A percentile compares a stretch with the other conserved stretches of the same genome.
Conservation (phyloP, 306 rosid genomes). For the Astragalus membranaceus region DNA sequence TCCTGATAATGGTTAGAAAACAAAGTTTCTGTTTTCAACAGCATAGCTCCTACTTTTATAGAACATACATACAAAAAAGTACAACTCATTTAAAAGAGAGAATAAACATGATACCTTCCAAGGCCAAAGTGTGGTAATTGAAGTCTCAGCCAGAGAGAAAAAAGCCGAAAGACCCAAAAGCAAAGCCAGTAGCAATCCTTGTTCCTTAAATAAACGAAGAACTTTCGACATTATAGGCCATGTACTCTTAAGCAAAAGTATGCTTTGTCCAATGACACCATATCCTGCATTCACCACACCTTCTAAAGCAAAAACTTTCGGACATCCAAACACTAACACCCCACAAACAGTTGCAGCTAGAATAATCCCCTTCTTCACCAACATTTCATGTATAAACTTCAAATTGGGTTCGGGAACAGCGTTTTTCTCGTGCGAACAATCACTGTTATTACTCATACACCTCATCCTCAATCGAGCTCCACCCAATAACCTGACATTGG, state of each 20-base stretch:
- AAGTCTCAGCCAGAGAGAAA: slow-evolving; percentile 99
- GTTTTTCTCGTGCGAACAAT: slow-evolving; percentile 22
- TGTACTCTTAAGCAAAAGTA: slow-evolving; percentile 58
- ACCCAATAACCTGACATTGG: slow-evolving; percentile 10
- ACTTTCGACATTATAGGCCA: slow-evolving; percentile 78
- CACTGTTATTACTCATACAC: slow-evolving; percentile 28
- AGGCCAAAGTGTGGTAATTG: slow-evolving; percentile 98
- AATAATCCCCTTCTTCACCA: slow-evolving; percentile 53
- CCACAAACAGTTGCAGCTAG: slow-evolving; percentile 66
- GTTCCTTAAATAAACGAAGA: slow-evolving; percentile 83
- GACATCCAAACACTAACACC: slow-evolving; percentile 54
- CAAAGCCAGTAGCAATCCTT: slow-evolving; percentile 70
- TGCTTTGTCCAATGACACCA: slow-evolving; percentile 66
- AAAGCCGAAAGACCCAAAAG: slow-evolving; percentile 96
- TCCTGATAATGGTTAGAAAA: not conserved
- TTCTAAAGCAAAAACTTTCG: slow-evolving; percentile 58
- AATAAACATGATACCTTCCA: slow-evolving; percentile 67
- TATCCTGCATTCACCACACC: slow-evolving; percentile 61
- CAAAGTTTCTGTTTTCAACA: not conserved
- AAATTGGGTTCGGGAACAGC: slow-evolving; percentile 29
- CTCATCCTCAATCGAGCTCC: slow-evolving; percentile 37
- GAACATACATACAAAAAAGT: not conserved
- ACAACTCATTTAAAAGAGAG: not conserved
- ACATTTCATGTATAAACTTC: slow-evolving; percentile 31
- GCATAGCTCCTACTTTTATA: not conserved